Percentiles rank a stretch among this genome's conserved stretches.
Evolutionary conservation across 106 monocot genomes (phyloP).

Genomic region (Posidonia australis): DNA sequence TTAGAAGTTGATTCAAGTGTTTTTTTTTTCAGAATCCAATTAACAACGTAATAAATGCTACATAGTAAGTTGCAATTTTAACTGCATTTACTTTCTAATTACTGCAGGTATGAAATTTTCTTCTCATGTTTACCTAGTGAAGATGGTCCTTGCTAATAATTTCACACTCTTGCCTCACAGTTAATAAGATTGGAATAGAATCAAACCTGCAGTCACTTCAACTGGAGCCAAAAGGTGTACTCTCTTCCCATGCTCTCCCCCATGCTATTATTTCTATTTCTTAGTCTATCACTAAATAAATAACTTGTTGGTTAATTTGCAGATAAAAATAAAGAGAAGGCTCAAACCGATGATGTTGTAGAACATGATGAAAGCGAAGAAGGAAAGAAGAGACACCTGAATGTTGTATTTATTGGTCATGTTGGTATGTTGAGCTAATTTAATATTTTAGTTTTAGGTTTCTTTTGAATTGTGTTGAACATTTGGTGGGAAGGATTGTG

Average conservation of each 20-base stretch:
- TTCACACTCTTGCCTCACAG: constrained; percentile 21
- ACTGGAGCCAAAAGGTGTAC: constrained; percentile 49
- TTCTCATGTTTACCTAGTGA: not conserved
- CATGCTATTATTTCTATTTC: not conserved
- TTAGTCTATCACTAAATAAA: not conserved
- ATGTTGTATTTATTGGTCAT: constrained; percentile 95
- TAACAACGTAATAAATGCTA: too few relatives aligned
- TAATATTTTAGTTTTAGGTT: not conserved
- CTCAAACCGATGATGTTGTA: constrained; percentile 22
- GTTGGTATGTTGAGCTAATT: constrained; percentile 47
- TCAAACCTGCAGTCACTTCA: constrained; percentile 45
- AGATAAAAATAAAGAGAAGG: constrained; percentile 29
- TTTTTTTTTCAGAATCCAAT: too few relatives aligned
- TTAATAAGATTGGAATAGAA: constrained; percentile 33
- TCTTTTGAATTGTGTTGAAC: not conserved
- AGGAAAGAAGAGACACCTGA: constrained; percentile 56
- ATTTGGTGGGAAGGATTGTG: not conserved
- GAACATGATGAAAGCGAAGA: constrained; percentile 34
- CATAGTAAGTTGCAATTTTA: too few relatives aligned
- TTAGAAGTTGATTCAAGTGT: too few relatives aligned
- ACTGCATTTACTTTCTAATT: too few relatives aligned
- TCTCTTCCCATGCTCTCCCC: not conserved
- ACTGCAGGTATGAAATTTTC: not conserved
- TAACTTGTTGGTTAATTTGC: not conserved
- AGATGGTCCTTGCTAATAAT: not conserved